Evolutionary conservation across 1,139 yeast genomes (phyloP), one percentile per base, ranked within the genome.

Genomic region (Debaryomyces sp.): DNA sequence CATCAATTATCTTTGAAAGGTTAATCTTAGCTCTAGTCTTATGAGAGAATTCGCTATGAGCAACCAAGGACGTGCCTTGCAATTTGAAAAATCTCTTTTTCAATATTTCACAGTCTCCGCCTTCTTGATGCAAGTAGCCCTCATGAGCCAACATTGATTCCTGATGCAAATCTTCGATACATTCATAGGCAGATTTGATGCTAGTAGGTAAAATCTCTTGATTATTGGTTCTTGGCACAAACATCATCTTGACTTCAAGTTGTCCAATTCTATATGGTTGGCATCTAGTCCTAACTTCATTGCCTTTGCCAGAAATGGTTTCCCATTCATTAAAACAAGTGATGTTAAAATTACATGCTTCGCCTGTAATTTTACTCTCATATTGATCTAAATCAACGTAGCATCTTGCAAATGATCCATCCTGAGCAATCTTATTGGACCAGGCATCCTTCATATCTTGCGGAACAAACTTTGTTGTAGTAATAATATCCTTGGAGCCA

Each of bases 241-340:
- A 92, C 61, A 92, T 71, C 86, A 89, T 84, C 48, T 84, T 82
- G 22, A 88, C 81, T 57, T 86, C 85, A 46, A 92, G 66, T 43
- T 81, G 80, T 10, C 89, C 95, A 55, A 88, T 77, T 37, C 78
- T 71, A 62, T 85, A 84, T 1, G 95, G 89, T 21, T 76, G 70
- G 41, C 73, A 67, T 52, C 69, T 66, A 32, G 62, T 59, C 18
- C 60, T 60, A 13, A 65, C 63, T 13, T 73, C 68, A 7, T 61
- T 61, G 24, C 60, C 64, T 7, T 58, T 51, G 24, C 68, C 72
- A 1, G 62, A 57, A 36, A 63, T 60, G 5, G 73, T 73, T 46
- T 84, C 87, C 97, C 97, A 92, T 64, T 90, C 96, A 61, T 90
- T 90, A 65, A 81, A 81, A 59, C 94, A 80, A 13, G 84, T 80